Base-by-base conservation (phyloP, 176 grass and related monocot genomes). In the Musa beccarii region DNA sequence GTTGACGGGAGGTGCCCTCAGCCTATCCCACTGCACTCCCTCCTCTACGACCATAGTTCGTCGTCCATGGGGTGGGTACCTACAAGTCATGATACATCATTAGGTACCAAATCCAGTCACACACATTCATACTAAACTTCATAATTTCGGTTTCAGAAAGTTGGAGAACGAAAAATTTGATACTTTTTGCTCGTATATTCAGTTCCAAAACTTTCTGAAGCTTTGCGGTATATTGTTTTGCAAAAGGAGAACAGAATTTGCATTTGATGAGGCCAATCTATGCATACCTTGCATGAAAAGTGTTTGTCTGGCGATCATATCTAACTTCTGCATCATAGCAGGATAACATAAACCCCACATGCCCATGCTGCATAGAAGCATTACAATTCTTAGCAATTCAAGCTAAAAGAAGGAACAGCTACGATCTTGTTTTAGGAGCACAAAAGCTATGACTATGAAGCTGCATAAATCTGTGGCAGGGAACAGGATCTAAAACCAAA, bases 301-400 rank as follows among this genome's bases (percentile, higher is more conserved):
- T 81, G 71, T 94, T 83, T 10, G 80, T 86, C 64, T 20, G 68
- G 77, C 78, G 79, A 82, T 94, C 88, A 68, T 99, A 99, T 70
- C 95, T 92, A 71, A 99, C 79, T 64, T 87, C 85, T 86, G 95
- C 95, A 89, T 99, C 90, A 74, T 99, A 99, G 56, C 95, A 99
- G 81, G 95, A 99, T 81, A 99, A 82, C 95, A 89, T 87, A 82
- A 99, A 99, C n/a, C 95, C 95, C 76, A 94, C 83, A 99, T 99
- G 95, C 10, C 90, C 95, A 77, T 94, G 83, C 95, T 99, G 89
- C 83, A 86, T 82, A 86, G 23, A 81, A 88, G 87, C 10, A 81
- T 69, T 79, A 70, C 11, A 69, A 74, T 20, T 16, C 71, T 82
- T 63, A 56, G 68, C 5, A 72, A 76, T 28, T 11, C 7, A 11